Base-by-base conservation (phyloP, 2,329 filamentous ascomycete genomes). In the Xylaria sp. region DNA sequence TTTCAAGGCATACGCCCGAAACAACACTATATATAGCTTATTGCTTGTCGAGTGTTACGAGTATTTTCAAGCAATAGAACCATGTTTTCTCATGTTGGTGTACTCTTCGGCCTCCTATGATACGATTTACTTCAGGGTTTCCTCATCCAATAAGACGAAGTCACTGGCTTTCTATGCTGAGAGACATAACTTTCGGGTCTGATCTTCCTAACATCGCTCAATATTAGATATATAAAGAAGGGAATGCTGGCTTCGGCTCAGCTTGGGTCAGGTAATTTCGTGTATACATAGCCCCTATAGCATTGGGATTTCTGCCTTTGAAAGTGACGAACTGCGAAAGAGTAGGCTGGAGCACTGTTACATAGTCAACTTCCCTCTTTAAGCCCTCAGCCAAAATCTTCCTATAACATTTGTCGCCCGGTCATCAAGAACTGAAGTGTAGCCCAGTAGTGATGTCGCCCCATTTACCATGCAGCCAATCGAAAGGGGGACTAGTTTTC, bases 401-500 rank as follows among this genome's bases (percentile, higher is more conserved):
- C 13, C 2, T 54, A 32, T 23, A 12, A 32, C 23, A 52, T 52
- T 1, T 15, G 34, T 39, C 28, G 28, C n/a, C 23, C 20, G 20
- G 2, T 18, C 13, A 64, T 68, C 44, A 71, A 20, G 63, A 32
- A 44, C 37, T 66, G 13, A 73, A 73, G 7, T 72, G 63, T 23
- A 73, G 48, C 1, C 68, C 70, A 12, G 63, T 69, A n/a, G 63
- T 25, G 55, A 69, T 69, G 28, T 71, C 63, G 2, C 70, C 68
- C 46, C 58, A 72, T 64, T 64, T 66, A 13, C 70, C 50, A 50
- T 63, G 61, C 1, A 69, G 12, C 65, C 50, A 71, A 34, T 73
- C 72, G 12, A 66, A 4, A 9, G 68, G 68, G 1, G 72, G 70
- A 28, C 60, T 67, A 23, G 20, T 65, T 25, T 65, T 73, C 41